These are phyloP conservation scores for Candida tammaniensis DNA, from an alignment of 805 yeast genomes.

Conservation along the genomic window DNA sequence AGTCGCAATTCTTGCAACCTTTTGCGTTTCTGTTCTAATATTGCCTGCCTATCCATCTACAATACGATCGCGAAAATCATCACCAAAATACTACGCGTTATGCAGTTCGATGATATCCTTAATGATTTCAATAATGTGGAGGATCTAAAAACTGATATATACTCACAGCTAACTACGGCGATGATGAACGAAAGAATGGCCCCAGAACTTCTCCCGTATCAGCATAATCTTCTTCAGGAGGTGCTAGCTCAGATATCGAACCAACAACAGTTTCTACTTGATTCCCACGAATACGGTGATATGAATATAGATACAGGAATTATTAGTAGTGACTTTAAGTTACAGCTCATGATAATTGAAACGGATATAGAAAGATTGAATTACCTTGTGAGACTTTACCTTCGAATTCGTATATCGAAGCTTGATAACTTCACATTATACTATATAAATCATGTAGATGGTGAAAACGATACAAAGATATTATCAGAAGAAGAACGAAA, in stretches of 20 bases:
- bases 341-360: conserved; percentile 81
- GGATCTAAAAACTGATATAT: conserved; percentile 24
- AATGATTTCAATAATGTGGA: conserved; percentile 51
- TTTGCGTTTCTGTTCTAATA: conserved; percentile 39
- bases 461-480: conserved; percentile 18
- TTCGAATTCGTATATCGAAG: conserved; percentile 73
- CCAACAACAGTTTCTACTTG: conserved; percentile 72
- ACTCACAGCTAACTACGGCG: conserved; percentile 30
- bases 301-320: conserved; percentile 42
- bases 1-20: conserved; percentile 25
- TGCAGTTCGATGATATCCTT: conserved; percentile 67
- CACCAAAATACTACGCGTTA: conserved; percentile 7
- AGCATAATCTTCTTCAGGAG: conserved; percentile 54
- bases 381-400: conserved; percentile 74
- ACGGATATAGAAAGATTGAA: conserved; percentile 87
- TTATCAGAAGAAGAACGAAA: conserved; percentile 59
- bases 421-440: conserved; percentile 68
- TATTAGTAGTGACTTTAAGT: conserved; percentile 54
- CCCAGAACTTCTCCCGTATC: conserved; percentile 83
- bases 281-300: conserved; percentile 72
- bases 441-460: conserved; percentile 39
- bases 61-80: conserved; percentile 3
- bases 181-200: conserved; percentile 86
- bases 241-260: conserved; percentile 58
- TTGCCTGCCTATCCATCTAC: conserved; percentile 35